These are phyloP conservation scores for Auxenochlorella pyrenoidosa DNA, from an alignment of 139 green algal genomes.

Conservation along the genomic window DNA sequence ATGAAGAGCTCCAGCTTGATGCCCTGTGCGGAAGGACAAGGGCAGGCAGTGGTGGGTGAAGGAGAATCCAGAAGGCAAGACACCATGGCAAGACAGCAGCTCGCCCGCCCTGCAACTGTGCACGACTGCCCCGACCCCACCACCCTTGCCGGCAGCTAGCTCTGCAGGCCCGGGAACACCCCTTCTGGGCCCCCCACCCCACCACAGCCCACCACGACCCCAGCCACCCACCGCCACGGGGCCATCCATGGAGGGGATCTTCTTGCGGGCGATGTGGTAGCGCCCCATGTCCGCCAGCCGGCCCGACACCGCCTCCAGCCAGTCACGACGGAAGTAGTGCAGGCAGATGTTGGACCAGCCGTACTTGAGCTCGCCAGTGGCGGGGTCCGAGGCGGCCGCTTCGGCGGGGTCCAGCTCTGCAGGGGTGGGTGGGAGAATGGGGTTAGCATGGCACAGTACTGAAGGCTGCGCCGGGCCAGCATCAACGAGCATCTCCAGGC, in stretches of 20 bases:
- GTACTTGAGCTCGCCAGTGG: constrained; percentile 72
- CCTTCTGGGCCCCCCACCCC: too few relatives aligned
- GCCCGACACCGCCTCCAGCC: constrained; percentile 68
- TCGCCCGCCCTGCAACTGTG: not conserved
- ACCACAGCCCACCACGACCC: too few relatives aligned
- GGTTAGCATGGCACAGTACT: not conserved
- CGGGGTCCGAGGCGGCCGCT: constrained; percentile 68
- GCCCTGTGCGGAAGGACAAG: constrained; percentile 57
- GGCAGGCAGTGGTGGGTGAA: not conserved
- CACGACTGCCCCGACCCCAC: not conserved
- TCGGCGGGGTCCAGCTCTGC: constrained; percentile 77
- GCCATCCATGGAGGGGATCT: constrained; percentile 75
- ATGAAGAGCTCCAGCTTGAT: constrained; percentile 98
- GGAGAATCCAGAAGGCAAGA: not conserved
- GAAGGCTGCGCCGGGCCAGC: not conserved
- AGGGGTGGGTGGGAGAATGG: not conserved
- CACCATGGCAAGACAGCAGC: too few relatives aligned
- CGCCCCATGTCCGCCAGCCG: constrained; percentile 36
- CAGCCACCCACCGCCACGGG: constrained; percentile 44
- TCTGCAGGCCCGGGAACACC: too few relatives aligned
- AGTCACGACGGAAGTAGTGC: constrained; percentile 90
- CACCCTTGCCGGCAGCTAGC: too few relatives aligned
- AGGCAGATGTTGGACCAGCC: constrained; percentile 98
- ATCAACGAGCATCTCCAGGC: not conserved
- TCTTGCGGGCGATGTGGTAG: constrained; percentile 94